Base-by-base conservation (phyloP, 1,284 basidiomycete genomes). In the Austropuccinia psidii region DNA sequence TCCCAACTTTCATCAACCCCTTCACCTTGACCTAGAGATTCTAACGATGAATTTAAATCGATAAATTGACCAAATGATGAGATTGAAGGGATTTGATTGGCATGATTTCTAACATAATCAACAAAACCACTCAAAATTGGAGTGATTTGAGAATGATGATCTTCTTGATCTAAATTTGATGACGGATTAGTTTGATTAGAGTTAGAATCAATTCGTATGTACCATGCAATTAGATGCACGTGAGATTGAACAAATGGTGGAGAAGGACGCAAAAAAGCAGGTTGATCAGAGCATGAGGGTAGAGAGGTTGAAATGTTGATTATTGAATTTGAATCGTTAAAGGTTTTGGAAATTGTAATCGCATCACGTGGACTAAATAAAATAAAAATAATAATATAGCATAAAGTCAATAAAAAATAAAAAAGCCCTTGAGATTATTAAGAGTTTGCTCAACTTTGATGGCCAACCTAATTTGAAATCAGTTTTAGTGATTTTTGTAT, bases 221-320 rank as follows among this genome's bases (percentile, higher is more conserved):
- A 94, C 91, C 93, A 97, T 19, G 93, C 91, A 77, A 93, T 89
- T 65, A 98, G 76, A 76, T 90, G 85, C 75, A 98, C 87, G 77
- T 93, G 86, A 1, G 95, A 95, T 76, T 96, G 86, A 49, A 98
- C 93, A 80, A 90, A 95, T 13, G 95, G 95, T 7, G 95, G 95
- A 2, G 92, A 88, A 0, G 95, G 93, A 76, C 94, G 86, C 57
- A 98, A 84, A 81, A 94, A 98, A 19, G 89, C 87, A 0, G 96
- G 95, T 79, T 97, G 94, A 78, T 98, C 93, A 2, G 85, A 80
- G 41, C 92, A 93, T 49, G 93, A 88, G 67, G 95, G 95, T 24
- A 98, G 84, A n/a, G 94, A 97, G 4, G 94, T 96, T 2, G 94
- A 89, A 67, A 98, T 88, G 81, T 95, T 90, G 81, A 98, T 88